Percentiles rank a stretch among this genome's conserved stretches.
phyloP scores from a whole-genome alignment of 805 yeast genomes.

The Crinitomyces ghanaensis region DNA sequence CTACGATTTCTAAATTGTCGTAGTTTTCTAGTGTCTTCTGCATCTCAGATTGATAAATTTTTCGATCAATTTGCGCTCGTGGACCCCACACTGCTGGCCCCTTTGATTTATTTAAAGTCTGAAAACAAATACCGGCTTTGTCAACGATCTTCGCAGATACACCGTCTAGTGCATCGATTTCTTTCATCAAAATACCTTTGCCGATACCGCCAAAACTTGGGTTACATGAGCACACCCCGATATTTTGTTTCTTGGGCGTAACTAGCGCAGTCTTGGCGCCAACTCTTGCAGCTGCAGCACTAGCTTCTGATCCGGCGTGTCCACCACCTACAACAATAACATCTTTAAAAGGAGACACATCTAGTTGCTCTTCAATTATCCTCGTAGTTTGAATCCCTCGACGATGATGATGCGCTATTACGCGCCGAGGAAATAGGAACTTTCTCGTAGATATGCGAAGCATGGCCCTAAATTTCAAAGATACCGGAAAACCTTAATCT shows the following conservation, averaged over 20 bases:
- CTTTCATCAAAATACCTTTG: conserved; percentile 83
- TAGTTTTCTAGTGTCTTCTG: conserved; percentile 44
- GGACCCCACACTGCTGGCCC: conserved; percentile 99
- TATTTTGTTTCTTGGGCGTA: conserved; percentile 62
- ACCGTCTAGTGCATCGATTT: conserved; percentile 95
- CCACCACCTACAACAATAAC: conserved; percentile 95
- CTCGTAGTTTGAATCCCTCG: too few relatives aligned
- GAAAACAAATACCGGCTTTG: conserved; percentile 84
- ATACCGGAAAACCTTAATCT: too few relatives aligned
- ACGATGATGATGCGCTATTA: too few relatives aligned
- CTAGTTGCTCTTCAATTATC: conserved; percentile 8
- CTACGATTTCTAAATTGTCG: conserved; percentile 49
- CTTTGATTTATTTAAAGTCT: conserved; percentile 69
- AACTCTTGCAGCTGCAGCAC: conserved; percentile 79
- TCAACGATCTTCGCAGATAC: conserved; percentile 81
- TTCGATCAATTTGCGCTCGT: conserved; percentile 88
- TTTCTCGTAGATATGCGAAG: too few relatives aligned
- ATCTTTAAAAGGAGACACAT: conserved; percentile 27
- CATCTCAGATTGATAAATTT: conserved; percentile 70
- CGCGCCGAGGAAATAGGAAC: too few relatives aligned
- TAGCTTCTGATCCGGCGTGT: conserved; percentile 98
- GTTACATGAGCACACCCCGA: conserved; percentile 94
- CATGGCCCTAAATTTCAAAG: too few relatives aligned
- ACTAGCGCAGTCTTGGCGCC: conserved; percentile 63
- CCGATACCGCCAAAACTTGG: conserved; percentile 99